phyloP scores from a whole-genome alignment of 805 yeast genomes.

The Grigorovia transvaalensis region DNA sequence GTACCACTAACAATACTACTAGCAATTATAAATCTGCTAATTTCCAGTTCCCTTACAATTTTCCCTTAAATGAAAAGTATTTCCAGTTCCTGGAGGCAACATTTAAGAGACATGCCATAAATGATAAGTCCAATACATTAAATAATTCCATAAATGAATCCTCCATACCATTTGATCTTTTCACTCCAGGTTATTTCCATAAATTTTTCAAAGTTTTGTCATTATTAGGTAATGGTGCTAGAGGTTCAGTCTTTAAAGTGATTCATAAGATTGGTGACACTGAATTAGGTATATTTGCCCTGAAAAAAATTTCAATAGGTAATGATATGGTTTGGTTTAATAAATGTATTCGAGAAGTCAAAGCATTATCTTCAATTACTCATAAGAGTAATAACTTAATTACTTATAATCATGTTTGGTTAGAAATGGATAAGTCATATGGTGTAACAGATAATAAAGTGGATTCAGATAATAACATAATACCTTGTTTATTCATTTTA shows the following conservation, averaged over 20 bases:
- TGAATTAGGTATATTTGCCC: slow-evolving; percentile 68
- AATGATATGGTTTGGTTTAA: slow-evolving; percentile 58
- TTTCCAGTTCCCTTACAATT: background rate
- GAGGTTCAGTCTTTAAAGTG: slow-evolving; percentile 77
- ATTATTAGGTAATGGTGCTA: slow-evolving; percentile 69
- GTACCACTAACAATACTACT: background rate
- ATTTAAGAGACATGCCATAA: slow-evolving; percentile 1
- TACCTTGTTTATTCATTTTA: slow-evolving; percentile 68
- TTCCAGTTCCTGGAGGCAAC: slow-evolving; percentile 2
- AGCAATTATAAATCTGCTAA: background rate
- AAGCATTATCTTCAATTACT: slow-evolving; percentile 44
- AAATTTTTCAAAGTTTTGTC: slow-evolving; percentile 56
- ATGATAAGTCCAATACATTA: background rate
- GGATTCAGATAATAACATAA: slow-evolving; percentile 13
- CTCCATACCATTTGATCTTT: slow-evolving; percentile 43
- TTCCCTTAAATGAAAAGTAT: slow-evolving; percentile 1
- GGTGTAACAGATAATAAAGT: slow-evolving; percentile 16
- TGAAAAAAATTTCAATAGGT: slow-evolving; percentile 79
- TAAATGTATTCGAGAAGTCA: slow-evolving; percentile 67
- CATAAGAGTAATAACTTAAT: slow-evolving; percentile 53
- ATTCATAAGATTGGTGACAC: slow-evolving; percentile 64
- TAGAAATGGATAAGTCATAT: slow-evolving; percentile 53
- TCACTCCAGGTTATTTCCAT: slow-evolving; percentile 73
- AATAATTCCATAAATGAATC: background rate
- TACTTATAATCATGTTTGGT: slow-evolving; percentile 85